A percentile compares a stretch with the other conserved stretches of the same genome.
Evolutionary conservation across 2,329 filamentous ascomycete species (phyloP).

Genomic region (Sporothrix dimorphospora): DNA sequence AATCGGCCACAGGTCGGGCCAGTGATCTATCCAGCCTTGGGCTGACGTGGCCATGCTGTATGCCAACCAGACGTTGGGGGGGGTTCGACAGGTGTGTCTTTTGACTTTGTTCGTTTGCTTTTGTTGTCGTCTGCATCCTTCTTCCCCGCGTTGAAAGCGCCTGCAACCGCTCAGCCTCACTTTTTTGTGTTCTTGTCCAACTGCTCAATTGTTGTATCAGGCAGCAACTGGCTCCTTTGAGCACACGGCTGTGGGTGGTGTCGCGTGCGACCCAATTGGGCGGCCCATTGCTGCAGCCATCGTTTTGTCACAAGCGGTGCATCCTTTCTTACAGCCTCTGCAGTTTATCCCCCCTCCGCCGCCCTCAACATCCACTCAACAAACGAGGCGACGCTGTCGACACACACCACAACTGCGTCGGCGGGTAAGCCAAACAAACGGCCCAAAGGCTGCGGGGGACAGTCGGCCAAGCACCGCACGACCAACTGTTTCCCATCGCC

Average conservation of each 20-base stretch:
- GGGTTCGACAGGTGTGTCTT: too few species aligned
- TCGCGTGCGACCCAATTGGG: neutral
- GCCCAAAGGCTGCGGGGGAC: neutral
- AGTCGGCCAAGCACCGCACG: neutral
- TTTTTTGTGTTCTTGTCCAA: neutral
- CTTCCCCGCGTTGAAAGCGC: neutral
- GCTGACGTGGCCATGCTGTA: neutral
- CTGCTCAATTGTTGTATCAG: neutral
- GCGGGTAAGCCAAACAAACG: neutral
- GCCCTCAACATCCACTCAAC: conserved; percentile 11
- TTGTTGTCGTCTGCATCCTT: neutral
- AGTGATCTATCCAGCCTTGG: neutral
- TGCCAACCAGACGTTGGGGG: neutral
- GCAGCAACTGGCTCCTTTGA: neutral
- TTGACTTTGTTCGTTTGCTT: too few species aligned
- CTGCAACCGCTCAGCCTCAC: neutral
- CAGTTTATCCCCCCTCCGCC: too few species aligned
- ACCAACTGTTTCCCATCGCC: neutral
- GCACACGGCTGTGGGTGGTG: conserved; percentile 12
- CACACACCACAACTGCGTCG: neutral
- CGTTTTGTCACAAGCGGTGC: neutral
- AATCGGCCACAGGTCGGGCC: neutral
- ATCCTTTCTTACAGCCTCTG: too few species aligned
- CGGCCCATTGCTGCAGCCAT: neutral
- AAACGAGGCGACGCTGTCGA: conserved; percentile 16